A percentile compares a stretch with the other conserved stretches of the same genome.
Evolutionary conservation across 805 yeast genomes (phyloP).

Genomic region (Schizosaccharomyces japonicus): DNA sequence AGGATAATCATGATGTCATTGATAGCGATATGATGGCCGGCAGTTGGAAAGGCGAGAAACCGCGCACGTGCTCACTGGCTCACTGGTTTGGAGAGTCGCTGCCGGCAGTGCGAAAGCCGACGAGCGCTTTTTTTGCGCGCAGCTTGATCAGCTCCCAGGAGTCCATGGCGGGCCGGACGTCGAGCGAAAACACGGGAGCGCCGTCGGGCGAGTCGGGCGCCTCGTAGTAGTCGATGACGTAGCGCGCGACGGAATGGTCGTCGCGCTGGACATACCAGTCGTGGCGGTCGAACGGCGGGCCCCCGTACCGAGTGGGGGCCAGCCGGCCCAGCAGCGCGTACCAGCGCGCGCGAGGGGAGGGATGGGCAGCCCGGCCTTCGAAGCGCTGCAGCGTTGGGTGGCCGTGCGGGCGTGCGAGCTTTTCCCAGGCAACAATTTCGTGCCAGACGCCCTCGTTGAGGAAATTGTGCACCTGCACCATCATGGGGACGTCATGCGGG

Average conservation of each 20-base stretch:
- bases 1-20: too few relatives aligned
- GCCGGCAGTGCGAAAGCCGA: too few relatives aligned
- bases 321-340: constrained; percentile 39
- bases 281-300: constrained; percentile 91
- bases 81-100: too few relatives aligned
- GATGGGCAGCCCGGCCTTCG: constrained; percentile 74
- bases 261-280: constrained; percentile 87
- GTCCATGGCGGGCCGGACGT: constrained; percentile 88
- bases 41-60: too few relatives aligned
- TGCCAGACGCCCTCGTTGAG: constrained; percentile 95
- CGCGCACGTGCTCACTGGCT: too few relatives aligned
- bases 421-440: constrained; percentile 82
- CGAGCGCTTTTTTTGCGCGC: too few relatives aligned
- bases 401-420: constrained; percentile 31
- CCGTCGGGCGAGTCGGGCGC: constrained; percentile 77
- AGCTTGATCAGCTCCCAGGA: not conserved
- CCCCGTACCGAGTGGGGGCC: constrained; percentile 51
- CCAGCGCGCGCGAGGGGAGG: constrained; percentile 64
- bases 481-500: constrained; percentile 81
- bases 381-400: constrained; percentile 64
- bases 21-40: too few relatives aligned
- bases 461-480: constrained; percentile 94
- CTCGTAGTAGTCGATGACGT: constrained; percentile 87
- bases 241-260: constrained; percentile 38
- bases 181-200: constrained; percentile 74